Percentiles rank a stretch among this genome's conserved stretches.
These are phyloP conservation scores for Solanum pinnatisectum DNA, from an alignment of 257 asterid species.

Conservation along the genomic window DNA sequence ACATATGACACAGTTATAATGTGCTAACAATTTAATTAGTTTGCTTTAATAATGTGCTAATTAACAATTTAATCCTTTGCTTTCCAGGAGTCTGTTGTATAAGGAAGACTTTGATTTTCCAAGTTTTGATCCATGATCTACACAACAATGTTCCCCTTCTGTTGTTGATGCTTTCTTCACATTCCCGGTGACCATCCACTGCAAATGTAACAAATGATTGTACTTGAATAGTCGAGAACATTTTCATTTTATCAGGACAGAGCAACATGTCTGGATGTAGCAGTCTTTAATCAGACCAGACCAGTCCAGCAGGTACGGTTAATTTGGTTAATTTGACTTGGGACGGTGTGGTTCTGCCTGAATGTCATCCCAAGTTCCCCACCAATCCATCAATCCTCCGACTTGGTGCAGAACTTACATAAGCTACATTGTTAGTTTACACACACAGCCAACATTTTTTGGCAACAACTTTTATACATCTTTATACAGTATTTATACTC, in stretches of 20 bases:
- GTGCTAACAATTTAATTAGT: not conserved
- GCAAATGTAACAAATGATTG: not conserved
- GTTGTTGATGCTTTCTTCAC: not conserved
- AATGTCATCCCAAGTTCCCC: not conserved
- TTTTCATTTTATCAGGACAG: slow-evolving; percentile 3
- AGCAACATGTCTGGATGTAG: slow-evolving; percentile 12
- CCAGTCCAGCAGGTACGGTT: not conserved
- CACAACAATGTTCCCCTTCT: not conserved
- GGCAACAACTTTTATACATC: no score
- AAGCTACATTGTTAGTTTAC: not conserved
- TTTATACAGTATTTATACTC: not conserved
- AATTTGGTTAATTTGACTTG: not conserved
- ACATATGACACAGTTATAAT: not conserved
- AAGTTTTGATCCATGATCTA: not conserved
- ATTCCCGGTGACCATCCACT: not conserved
- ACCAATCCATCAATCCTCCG: slow-evolving; percentile 6
- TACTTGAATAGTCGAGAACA: not conserved
- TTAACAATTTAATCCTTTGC: not conserved
- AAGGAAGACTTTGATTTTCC: not conserved
- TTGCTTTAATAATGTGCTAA: not conserved
- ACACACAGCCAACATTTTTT: not conserved
- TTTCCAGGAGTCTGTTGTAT: not conserved
- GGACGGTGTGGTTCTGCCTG: not conserved
- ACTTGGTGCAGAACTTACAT: not conserved
- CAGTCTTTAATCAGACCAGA: not conserved